Evolutionary conservation across 345 rosid species (phyloP).

Genomic region (Linum lewisii): DNA sequence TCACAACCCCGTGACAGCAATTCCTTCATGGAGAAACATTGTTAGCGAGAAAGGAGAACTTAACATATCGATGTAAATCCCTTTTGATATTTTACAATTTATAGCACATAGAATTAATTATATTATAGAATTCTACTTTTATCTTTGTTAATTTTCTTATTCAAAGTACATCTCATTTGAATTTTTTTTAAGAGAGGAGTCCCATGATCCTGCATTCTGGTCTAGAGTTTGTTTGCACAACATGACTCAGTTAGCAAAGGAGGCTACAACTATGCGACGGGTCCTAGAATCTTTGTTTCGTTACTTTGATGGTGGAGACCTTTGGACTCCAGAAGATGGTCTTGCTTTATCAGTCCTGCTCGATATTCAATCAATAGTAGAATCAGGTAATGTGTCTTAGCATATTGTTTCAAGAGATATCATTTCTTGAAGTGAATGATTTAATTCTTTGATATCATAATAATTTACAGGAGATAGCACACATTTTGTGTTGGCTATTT

Average conservation of each 20-base stretch:
- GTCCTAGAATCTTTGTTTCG: constrained; percentile 63
- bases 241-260: constrained; percentile 58
- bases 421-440: too few relatives aligned
- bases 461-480: constrained; percentile 44
- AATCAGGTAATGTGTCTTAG: constrained; percentile 11
- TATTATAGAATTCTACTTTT: constrained; percentile 4
- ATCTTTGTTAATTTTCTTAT: not conserved
- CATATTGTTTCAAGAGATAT: too few relatives aligned
- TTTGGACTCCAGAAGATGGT: constrained; percentile 50
- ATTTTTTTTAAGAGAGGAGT: constrained; percentile 36
- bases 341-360: constrained; percentile 50
- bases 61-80: constrained; percentile 38
- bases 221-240: constrained; percentile 48
- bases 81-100: constrained; percentile 11
- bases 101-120: not conserved
- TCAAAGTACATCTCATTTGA: not conserved
- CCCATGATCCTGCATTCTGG: constrained; percentile 48
- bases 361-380: constrained; percentile 49
- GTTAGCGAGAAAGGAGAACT: constrained; percentile 59
- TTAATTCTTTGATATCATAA: not conserved
- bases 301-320: constrained; percentile 46
- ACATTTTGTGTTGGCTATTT: constrained; percentile 50
- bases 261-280: constrained; percentile 56
- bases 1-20: constrained; percentile 29
- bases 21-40: constrained; percentile 52